Evolutionary conservation across 352 stramenopile species (phyloP), one percentile per base, ranked within the genome.

Genomic region (Aphanomyces cochlioides): DNA sequence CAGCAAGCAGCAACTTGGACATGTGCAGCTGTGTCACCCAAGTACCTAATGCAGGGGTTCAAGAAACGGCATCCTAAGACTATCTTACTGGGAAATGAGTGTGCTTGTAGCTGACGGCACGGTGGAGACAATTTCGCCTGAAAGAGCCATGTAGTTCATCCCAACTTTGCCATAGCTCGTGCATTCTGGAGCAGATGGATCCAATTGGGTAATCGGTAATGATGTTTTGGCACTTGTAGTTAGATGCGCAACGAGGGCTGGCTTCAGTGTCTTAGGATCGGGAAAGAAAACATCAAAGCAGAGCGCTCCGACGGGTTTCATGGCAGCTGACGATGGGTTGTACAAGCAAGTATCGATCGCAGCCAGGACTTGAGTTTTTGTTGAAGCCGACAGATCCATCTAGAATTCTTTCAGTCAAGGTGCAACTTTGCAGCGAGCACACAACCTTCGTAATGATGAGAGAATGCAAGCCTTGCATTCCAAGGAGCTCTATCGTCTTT

Each of bases 341-440:
- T 7, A 34, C 45, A 70, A 40, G n/a, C 64, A 70, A 47, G 64
- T 70, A 12, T 70, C 45, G 54, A 70, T 47, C 10, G 38, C 15
- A 3, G 64, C 64, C 0, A 70, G 13, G 36, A 70, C 64, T 7
- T 10, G 5, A 3, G 37, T 64, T 10, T 4, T 2, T 8, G 64
- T 70, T 6, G 64, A 70, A 19, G 47, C 21, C 15, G 50, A 47
- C 39, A 70, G 53, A 43, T 70, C 64, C 64, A 70, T 70, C 64
- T 70, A 68, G 36, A n/a, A 7, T 34, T 7, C 36, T 37, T 2
- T 50, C 10, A 50, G 43, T 3, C 43, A 50, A 1, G 28, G 28
- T 28, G 28, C 28, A 28, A 28, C 28, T 28, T 28, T 53, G n/a
- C 13, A n/a, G 2, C 45, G 17, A 5, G n/a, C 40, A 37, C 34